A percentile compares a stretch with the other conserved stretches of the same genome.
Evolutionary conservation across 2,329 filamentous ascomycete genomes (phyloP).

Genomic region (Cercospora beticola): DNA sequence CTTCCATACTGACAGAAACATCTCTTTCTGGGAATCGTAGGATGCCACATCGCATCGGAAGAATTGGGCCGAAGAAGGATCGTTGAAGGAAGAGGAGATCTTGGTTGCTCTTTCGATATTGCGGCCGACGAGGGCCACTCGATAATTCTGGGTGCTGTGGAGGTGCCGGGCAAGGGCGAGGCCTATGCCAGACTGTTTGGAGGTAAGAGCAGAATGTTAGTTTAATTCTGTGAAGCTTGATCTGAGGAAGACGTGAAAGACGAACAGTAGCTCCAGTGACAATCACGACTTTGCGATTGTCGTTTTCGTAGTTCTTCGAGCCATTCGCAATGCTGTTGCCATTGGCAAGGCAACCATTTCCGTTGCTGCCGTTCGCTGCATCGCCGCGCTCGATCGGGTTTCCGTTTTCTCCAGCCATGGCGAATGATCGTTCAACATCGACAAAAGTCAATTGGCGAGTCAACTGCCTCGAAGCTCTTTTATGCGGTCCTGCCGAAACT

Average conservation of each 20-base stretch:
- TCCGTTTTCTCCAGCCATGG: conserved; percentile 3
- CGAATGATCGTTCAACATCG: background rate
- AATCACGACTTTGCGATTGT: conserved; percentile 40
- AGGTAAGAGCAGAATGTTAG: background rate
- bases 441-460: conserved; percentile 5
- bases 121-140: conserved; percentile 45
- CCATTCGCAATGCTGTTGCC: background rate
- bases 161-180: conserved; percentile 44
- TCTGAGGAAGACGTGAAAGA: conserved; percentile 15
- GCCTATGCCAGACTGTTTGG: conserved; percentile 50
- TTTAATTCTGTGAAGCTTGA: background rate
- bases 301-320: no score
- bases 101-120: conserved; percentile 35
- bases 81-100: conserved; percentile 37
- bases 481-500: background rate
- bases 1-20: conserved; percentile 47
- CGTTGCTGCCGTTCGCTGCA: background rate
- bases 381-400: background rate
- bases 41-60: conserved; percentile 48
- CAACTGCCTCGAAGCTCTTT: background rate
- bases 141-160: conserved; percentile 36
- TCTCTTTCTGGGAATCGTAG: conserved; percentile 47
- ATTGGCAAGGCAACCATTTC: background rate
- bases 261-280: conserved; percentile 45
- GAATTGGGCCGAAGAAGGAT: conserved; percentile 42